Percentiles rank a stretch among this genome's conserved stretches.
phyloP scores from a whole-genome alignment of 352 stramenopile genomes.

The Pythium coloratum region DNA sequence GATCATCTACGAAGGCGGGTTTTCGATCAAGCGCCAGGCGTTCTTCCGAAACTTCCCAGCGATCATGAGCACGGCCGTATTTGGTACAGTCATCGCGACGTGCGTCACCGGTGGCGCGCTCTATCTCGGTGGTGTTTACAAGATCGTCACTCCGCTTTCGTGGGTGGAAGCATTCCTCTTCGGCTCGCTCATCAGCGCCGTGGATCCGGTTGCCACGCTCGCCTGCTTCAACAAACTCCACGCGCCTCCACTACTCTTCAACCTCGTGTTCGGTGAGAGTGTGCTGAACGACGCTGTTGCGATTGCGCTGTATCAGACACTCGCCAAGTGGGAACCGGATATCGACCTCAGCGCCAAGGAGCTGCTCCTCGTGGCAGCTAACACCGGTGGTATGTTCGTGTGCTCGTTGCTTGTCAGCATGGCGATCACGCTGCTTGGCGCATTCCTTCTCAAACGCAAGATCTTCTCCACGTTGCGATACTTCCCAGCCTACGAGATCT shows the following conservation, averaged over 20 bases:
- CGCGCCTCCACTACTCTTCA: conserved; percentile 89
- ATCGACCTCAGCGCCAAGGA: conserved; percentile 66
- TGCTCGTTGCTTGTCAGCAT: conserved; percentile 72
- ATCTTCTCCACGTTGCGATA: conserved; percentile 71
- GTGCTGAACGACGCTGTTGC: conserved; percentile 94
- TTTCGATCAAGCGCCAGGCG: conserved; percentile 81
- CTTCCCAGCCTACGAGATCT: conserved; percentile 88
- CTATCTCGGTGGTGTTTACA: conserved; percentile 59
- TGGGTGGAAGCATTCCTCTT: conserved; percentile 93
- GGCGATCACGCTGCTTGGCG: conserved; percentile 69
- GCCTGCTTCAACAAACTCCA: conserved; percentile 92
- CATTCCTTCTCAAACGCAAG: conserved; percentile 76
- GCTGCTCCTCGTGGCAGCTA: conserved; percentile 57
- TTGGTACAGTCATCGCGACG: conserved; percentile 79
- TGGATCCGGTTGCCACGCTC: conserved; percentile 93
- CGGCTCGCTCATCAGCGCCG: conserved; percentile 90
- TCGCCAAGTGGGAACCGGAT: conserved; percentile 85
- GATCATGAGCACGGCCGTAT: conserved; percentile 82
- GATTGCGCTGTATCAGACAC: conserved; percentile 93
- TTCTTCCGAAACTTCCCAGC: conserved; percentile 88
- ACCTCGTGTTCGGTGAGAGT: conserved; percentile 94
- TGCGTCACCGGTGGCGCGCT: conserved; percentile 75
- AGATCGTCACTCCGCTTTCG: conserved; percentile 71
- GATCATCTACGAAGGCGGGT: conserved; percentile 88
- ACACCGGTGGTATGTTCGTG: conserved; percentile 77